These are phyloP conservation scores for Fomitopsis betulina DNA, from an alignment of 1,284 basidiomycete genomes.

Conservation along the genomic window DNA sequence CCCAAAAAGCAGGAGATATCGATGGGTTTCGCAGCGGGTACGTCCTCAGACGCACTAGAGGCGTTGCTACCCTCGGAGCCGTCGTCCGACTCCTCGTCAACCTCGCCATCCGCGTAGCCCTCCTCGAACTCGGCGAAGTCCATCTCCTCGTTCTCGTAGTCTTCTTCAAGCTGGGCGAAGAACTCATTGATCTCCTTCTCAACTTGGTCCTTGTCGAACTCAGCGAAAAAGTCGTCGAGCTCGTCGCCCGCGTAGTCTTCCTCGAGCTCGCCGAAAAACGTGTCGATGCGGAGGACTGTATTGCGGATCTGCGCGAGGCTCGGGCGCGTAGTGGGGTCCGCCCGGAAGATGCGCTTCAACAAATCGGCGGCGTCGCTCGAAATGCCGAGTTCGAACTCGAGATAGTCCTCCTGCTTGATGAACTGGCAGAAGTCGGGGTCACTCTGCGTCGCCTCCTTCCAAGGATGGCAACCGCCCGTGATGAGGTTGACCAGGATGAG, in stretches of 20 bases:
- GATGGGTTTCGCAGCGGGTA: conserved; percentile 2
- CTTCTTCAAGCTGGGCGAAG: conserved; percentile 53
- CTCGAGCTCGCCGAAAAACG: conserved; percentile 62
- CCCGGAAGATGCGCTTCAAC: conserved; percentile 54
- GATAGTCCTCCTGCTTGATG: conserved; percentile 59
- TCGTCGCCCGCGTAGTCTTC: conserved; percentile 24
- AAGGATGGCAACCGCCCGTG: conserved; percentile 75
- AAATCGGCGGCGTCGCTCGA: conserved; percentile 55
- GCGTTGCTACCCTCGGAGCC: not conserved
- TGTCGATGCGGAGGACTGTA: conserved; percentile 54
- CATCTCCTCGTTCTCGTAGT: conserved; percentile 6
- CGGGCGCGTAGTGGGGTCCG: conserved; percentile 49
- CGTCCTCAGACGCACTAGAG: conserved; percentile 1
- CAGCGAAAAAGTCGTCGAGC: too few species aligned
- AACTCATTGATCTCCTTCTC: conserved; percentile 72
- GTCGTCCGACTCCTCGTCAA: not conserved
- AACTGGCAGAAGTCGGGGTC: conserved; percentile 66
- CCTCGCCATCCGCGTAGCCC: conserved; percentile 10
- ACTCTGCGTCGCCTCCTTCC: conserved; percentile 68
- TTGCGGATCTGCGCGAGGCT: conserved; percentile 57
- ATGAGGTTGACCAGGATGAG: conserved; percentile 64
- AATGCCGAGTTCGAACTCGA: conserved; percentile 72
- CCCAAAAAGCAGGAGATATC: conserved; percentile 6
- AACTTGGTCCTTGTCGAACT: too few species aligned
- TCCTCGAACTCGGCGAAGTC: conserved; percentile 53